A percentile compares a stretch with the other conserved stretches of the same genome.
Evolutionary conservation across 2,329 filamentous ascomycete genomes (phyloP).

Genomic region (Hortaea sp.): DNA sequence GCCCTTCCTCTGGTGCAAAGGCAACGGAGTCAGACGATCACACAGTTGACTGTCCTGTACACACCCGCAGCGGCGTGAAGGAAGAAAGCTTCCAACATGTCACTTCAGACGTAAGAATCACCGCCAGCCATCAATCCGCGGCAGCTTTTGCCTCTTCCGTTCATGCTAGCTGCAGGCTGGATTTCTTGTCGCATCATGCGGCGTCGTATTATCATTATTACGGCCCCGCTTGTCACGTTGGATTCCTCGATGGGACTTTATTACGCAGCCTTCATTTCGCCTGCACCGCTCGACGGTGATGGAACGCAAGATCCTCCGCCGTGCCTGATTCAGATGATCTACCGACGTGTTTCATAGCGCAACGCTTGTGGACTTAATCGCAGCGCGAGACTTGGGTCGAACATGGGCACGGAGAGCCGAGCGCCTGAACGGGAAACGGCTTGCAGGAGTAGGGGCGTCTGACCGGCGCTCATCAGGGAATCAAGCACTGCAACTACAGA

Average conservation of each 20-base stretch:
- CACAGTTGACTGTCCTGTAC: no score
- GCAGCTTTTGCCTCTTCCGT: not conserved
- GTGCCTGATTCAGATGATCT: not conserved
- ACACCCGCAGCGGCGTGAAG: no score
- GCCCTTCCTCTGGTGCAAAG: not conserved
- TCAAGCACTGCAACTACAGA: not conserved
- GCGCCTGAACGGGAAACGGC: not conserved
- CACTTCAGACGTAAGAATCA: no score
- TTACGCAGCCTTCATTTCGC: not conserved
- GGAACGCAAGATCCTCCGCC: not conserved
- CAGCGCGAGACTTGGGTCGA: not conserved
- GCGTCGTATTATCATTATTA: not conserved
- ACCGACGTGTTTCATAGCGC: not conserved
- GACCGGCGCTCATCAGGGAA: not conserved
- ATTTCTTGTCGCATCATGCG: no score
- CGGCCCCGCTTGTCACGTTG: not conserved
- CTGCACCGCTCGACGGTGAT: not conserved
- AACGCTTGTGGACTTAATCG: not conserved
- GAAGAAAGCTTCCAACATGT: no score
- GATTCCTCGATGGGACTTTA: not conserved
- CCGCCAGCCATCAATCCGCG: no score
- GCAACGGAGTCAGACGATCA: no score
- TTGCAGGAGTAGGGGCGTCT: not conserved
- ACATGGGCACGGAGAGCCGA: not conserved
- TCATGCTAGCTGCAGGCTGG: not conserved